These are phyloP conservation scores for Parasarocladium wereldwijsianum DNA, from an alignment of 2,329 filamentous ascomycete genomes.

Conservation along the genomic window DNA sequence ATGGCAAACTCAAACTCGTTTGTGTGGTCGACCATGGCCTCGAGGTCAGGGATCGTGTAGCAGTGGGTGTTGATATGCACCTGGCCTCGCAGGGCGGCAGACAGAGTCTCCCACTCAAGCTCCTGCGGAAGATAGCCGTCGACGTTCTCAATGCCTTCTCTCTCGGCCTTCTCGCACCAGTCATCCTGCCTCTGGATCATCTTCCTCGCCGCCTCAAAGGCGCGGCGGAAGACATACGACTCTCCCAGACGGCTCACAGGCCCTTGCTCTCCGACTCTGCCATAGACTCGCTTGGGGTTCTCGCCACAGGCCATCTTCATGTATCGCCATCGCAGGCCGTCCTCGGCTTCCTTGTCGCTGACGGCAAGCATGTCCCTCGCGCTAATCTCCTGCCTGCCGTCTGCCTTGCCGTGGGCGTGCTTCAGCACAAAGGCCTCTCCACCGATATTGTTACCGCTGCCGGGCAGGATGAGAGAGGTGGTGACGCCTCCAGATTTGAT, in stretches of 20 bases:
- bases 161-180: slow-evolving; percentile 46
- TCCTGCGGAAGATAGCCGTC: slow-evolving; percentile 45
- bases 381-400: slow-evolving; percentile 49
- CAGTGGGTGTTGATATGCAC: slow-evolving; percentile 59
- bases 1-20: slow-evolving; percentile 58
- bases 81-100: slow-evolving; percentile 49
- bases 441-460: slow-evolving; percentile 59
- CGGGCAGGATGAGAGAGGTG: slow-evolving; percentile 32
- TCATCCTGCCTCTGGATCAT: slow-evolving; percentile 48
- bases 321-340: slow-evolving; percentile 47
- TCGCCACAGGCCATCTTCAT: slow-evolving; percentile 69
- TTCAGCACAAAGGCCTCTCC: slow-evolving; percentile 58
- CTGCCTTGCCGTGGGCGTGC: slow-evolving; percentile 43
- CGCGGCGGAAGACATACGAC: slow-evolving; percentile 54
- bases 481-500: slow-evolving; percentile 31
- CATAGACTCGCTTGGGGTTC: slow-evolving; percentile 50
- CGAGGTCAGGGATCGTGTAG: slow-evolving; percentile 54
- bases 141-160: slow-evolving; percentile 33
- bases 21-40: slow-evolving; percentile 54
- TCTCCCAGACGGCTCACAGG: slow-evolving; percentile 51
- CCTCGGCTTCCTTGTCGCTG: slow-evolving; percentile 34
- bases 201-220: slow-evolving; percentile 46
- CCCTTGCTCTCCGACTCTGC: slow-evolving; percentile 29
- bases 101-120: slow-evolving; percentile 45
- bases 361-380: slow-evolving; percentile 48